A percentile compares a stretch with the other conserved stretches of the same genome.
Evolutionary conservation across 2,329 filamentous ascomycete species (phyloP).

Genomic region (Coniochaeta sp.): DNA sequence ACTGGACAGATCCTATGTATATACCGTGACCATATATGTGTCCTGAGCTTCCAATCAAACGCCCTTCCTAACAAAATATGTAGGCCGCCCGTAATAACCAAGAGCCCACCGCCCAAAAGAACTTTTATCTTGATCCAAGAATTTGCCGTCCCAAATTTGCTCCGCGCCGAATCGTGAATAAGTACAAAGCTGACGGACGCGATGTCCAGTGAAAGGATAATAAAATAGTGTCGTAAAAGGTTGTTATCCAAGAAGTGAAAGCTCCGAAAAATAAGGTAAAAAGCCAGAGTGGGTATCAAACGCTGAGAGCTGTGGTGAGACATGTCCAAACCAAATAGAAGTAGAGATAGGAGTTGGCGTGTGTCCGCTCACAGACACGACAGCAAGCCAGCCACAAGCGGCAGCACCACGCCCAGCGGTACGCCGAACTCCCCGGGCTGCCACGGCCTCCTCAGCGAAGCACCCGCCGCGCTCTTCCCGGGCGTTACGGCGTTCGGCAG

Average conservation of each 20-base stretch:
- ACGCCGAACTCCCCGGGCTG: no score
- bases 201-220: neutral
- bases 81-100: neutral
- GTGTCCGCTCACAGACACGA: neutral
- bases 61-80: neutral
- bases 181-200: neutral
- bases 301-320: neutral
- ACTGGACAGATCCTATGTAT: no score
- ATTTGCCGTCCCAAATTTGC: no score
- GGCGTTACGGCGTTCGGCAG: constrained; percentile 38
- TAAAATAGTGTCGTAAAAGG: neutral
- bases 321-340: neutral
- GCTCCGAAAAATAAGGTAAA: neutral
- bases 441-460: no score
- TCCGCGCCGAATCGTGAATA: neutral
- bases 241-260: neutral
- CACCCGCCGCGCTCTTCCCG: no score
- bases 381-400: constrained; percentile 1
- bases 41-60: neutral
- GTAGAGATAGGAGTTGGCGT: neutral
- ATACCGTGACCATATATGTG: neutral
- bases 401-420: neutral
- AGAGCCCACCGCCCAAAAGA: neutral
- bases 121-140: constrained; percentile 1
- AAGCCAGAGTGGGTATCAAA: neutral